Base-by-base conservation (phyloP, 768 basidiomycete genomes). In the Rhizopogon sp. region DNA sequence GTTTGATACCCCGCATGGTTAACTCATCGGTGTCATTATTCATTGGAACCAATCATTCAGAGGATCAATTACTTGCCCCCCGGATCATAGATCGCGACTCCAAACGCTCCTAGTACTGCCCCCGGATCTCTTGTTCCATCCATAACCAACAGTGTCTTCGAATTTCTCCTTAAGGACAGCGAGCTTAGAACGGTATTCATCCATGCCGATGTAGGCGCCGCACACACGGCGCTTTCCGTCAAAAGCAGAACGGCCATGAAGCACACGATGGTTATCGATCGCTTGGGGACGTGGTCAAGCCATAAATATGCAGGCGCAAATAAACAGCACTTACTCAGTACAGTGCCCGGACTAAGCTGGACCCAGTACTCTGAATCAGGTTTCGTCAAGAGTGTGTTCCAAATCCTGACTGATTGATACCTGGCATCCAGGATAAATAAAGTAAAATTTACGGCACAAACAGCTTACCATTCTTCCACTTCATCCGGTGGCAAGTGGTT, bases 171-270 rank as follows among this genome's bases (percentile, higher is more conserved):
- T 71, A 6, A 91, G 73, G 11, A 88, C 85, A 2, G 80, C 77
- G 10, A 96, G 74, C 60, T 86, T 86, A 0, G 93, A 94, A 39
- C 79, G 78, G 67, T 87, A 98, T 66, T 99, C 97, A 67, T 99
- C 96, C 11, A 81, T 75, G 0, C 91, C 90, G 55, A 98, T 81
- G 67, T 99, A 99, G 0, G 96, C 97, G 2, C 96, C 96, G 64
- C 96, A 98, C 84, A 99, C 92, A 1, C 90, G 81, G 3, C 96
- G 82, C 68, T 83, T 82, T 10, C 96, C 96, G 11, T 82, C 79
- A 66, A 97, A 98, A 1, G 85, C 81, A 0, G 93, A 92, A n/a
- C 96, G 85, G 11, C 96, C 96, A 61, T 98, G 96, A 47, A 98
- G 75, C 11, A 98, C 91, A 20, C 96, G 83, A 70, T 96, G 89